Conservation (phyloP, 345 rosid genomes). For the Melastoma malabathricum region DNA sequence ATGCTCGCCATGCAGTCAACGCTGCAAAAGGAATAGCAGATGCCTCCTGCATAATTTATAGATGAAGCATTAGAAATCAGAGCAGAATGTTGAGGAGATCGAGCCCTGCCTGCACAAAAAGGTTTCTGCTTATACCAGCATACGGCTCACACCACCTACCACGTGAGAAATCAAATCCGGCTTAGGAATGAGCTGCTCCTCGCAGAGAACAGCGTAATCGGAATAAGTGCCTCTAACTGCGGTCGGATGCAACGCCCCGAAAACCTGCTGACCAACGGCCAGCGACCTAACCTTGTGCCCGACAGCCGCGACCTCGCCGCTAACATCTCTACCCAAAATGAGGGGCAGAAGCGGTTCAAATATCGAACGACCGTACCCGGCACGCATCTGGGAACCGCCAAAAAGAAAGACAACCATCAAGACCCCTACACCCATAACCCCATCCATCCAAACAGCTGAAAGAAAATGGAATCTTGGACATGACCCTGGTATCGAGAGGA, state of each 20-base stretch:
- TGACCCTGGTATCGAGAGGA: conserved; percentile 85
- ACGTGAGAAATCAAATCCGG: conserved; percentile 66
- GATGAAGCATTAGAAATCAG: neutral
- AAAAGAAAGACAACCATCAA: neutral
- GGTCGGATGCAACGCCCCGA: conserved; percentile 96
- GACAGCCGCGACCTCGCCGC: conserved; percentile 81
- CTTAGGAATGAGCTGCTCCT: conserved; percentile 64
- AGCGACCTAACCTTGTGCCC: conserved; percentile 56
- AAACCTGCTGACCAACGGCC: conserved; percentile 72
- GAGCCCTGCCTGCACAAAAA: neutral
- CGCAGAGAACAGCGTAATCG: conserved; percentile 72
- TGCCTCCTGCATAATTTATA: conserved; percentile 52
- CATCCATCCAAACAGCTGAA: neutral
- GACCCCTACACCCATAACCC: neutral
- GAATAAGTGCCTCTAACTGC: conserved; percentile 88
- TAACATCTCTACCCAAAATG: conserved; percentile 82
- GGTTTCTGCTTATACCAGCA: neutral
- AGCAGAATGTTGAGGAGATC: neutral
- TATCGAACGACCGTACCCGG: conserved; percentile 95
- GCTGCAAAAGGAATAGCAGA: conserved; percentile 94
- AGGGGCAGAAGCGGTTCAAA: conserved; percentile 76
- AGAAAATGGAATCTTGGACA: conserved; percentile 10
- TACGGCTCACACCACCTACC: conserved; percentile 21
- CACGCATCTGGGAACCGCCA: conserved; percentile 50
- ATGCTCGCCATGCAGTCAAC: conserved; percentile 93